phyloP scores from a whole-genome alignment of 1,139 yeast species.

The Candida pseudoviswanathii region DNA sequence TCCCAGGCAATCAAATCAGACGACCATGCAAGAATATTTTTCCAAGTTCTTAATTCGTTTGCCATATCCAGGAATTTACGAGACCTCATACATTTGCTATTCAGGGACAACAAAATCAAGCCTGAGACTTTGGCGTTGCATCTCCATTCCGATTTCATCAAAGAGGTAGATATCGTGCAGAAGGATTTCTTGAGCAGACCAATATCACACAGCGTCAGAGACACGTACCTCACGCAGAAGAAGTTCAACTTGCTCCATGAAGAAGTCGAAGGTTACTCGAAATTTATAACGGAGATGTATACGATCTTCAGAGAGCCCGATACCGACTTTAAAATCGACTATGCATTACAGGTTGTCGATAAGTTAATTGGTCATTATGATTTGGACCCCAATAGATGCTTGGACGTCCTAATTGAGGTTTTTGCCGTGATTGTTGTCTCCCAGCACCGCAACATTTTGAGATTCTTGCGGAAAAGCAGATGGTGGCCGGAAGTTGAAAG shows the following conservation, averaged over 20 bases:
- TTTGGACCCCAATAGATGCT: slow-evolving; percentile 73
- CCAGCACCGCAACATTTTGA: slow-evolving; percentile 48
- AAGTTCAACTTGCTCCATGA: slow-evolving; percentile 78
- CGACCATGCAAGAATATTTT: slow-evolving; percentile 38
- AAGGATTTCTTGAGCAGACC: slow-evolving; percentile 37
- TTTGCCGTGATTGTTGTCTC: slow-evolving; percentile 46
- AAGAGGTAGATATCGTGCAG: slow-evolving; percentile 43
- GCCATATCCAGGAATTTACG: slow-evolving; percentile 34
- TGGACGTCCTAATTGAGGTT: slow-evolving; percentile 63
- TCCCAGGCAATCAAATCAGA: slow-evolving; percentile 34
- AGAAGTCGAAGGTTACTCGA: slow-evolving; percentile 79
- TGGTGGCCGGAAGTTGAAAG: slow-evolving; percentile 64
- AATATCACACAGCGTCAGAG: slow-evolving; percentile 48
- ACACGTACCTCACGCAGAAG: slow-evolving; percentile 66
- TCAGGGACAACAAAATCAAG: slow-evolving; percentile 34
- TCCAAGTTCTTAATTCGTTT: slow-evolving; percentile 49
- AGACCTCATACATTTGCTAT: slow-evolving; percentile 25
- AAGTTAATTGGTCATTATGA: slow-evolving; percentile 74
- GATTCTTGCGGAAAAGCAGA: slow-evolving; percentile 51
- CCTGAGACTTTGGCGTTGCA: slow-evolving; percentile 38
- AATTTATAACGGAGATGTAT: slow-evolving; percentile 57
- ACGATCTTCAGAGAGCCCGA: slow-evolving; percentile 44
- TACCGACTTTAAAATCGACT: slow-evolving; percentile 43
- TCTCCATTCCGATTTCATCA: slow-evolving; percentile 38
- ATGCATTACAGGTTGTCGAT: slow-evolving; percentile 54